Percentiles rank a stretch among this genome's conserved stretches.
Conservation (phyloP, 768 basidiomycete species). For the Cystoderma amianthinum region DNA sequence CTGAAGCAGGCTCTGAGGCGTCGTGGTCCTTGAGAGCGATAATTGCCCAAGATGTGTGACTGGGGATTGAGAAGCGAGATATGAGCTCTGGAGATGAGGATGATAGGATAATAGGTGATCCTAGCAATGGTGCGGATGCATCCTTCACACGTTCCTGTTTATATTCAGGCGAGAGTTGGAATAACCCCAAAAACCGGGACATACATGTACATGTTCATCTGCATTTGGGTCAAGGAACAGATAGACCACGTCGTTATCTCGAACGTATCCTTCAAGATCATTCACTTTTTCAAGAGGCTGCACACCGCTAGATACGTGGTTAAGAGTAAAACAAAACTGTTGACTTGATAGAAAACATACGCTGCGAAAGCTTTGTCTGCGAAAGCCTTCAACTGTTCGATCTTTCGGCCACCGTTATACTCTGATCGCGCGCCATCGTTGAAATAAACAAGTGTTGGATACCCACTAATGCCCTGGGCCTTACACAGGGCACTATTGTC, state of each 20-base stretch:
- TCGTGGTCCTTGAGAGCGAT: constrained; percentile 64
- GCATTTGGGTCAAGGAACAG: constrained; percentile 41
- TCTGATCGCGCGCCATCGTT: constrained; percentile 55
- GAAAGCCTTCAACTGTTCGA: constrained; percentile 69
- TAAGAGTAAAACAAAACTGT: neutral
- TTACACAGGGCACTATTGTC: constrained; percentile 61
- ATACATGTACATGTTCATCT: constrained; percentile 28
- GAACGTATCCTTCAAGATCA: constrained; percentile 31
- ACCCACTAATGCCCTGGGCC: constrained; percentile 63
- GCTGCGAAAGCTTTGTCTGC: constrained; percentile 67
- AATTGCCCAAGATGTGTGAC: constrained; percentile 48
- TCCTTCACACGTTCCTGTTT: constrained; percentile 27
- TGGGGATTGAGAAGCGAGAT: constrained; percentile 26
- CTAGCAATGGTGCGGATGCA: constrained; percentile 35
- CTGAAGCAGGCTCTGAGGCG: constrained; percentile 32
- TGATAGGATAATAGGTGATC: constrained; percentile 37
- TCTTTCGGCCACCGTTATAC: constrained; percentile 65
- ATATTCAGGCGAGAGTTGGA: neutral
- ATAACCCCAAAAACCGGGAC: constrained; percentile 5
- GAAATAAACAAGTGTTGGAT: constrained; percentile 77
- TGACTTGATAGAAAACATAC: constrained; percentile 33
- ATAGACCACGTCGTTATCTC: constrained; percentile 39
- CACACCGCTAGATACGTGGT: constrained; percentile 15
- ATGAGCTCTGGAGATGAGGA: constrained; percentile 29
- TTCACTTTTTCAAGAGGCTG: constrained; percentile 21